Percentiles rank a stretch among this genome's conserved stretches.
These are phyloP conservation scores for Aplosporella prunicola DNA, from an alignment of 2,329 filamentous ascomycete species.

Conservation along the genomic window DNA sequence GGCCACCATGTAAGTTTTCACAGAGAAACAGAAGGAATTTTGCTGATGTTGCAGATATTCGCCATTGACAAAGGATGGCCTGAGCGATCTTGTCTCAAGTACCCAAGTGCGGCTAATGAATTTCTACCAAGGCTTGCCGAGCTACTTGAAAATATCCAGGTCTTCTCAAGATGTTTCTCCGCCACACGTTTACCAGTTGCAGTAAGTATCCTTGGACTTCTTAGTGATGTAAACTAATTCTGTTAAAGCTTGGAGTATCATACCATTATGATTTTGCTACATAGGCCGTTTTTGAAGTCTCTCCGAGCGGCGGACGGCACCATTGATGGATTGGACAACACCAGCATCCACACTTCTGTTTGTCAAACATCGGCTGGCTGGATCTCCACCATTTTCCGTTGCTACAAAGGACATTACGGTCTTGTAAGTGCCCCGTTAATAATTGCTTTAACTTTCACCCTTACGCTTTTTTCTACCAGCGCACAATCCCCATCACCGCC, in stretches of 20 bases:
- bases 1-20: background rate
- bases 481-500: background rate
- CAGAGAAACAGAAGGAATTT: background rate
- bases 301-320: background rate
- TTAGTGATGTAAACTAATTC: too few species aligned
- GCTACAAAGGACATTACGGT: background rate
- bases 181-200: background rate
- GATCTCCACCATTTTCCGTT: constrained; percentile 1
- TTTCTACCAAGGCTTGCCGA: background rate
- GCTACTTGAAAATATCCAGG: background rate
- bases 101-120: background rate
- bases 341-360: background rate
- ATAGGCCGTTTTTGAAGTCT: constrained; percentile 1
- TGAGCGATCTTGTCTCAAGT: too few species aligned
- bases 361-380: background rate
- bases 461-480: background rate
- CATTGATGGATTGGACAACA: background rate
- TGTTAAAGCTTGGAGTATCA: constrained; percentile 1
- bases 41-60: background rate
- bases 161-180: background rate
- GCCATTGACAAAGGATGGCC: background rate
- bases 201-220: background rate
- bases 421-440: background rate
- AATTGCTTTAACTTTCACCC: background rate
- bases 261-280: background rate